Base-by-base conservation (phyloP, 257 asterid genomes). In the Fraxinus americana region DNA sequence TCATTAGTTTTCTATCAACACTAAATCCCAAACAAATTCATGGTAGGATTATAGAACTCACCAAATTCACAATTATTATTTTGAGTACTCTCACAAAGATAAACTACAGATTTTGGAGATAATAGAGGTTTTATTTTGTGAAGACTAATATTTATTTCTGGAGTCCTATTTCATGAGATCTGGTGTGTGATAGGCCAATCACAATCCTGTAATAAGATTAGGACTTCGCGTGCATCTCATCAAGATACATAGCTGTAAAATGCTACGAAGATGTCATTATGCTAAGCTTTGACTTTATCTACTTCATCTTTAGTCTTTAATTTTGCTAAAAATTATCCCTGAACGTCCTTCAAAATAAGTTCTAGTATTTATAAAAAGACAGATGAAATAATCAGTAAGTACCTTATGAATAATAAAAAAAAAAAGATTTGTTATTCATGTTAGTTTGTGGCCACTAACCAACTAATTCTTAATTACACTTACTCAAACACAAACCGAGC, bases 401-500 rank as follows among this genome's bases (percentile, higher is more conserved):
- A n/a, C 32, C 16, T 8, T n/a, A 21, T 61, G 29, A 14, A 23
- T 3, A n/a, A 14, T 5, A 21, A 57, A 21, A 2, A 21, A 23
- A 21, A 59, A n/a, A 8, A 3, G 4, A 61, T n/a, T n/a, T 61
- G 4, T 61, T 7, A 23, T 61, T 61, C 19, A 23, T 61, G 9
- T 23, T n/a, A n/a, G 66, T 61, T 61, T 23, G 32, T n/a, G 67
- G 67, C 13, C 6, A 61, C 14, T 9, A 7, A 61, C 19, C 67
- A 61, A 61, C 5, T 61, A 61, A 61, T 61, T 61, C 13, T n/a
- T 21, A 39, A 66, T 48, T 21, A 11, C 39, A 79, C 93, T 82
- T 86, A 93, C 99, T 88, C 91, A 45, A 91, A 91, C 78, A 90
- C 71, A 61, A 90, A 45, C 69, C 67, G 87, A 76, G 93, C 97